Evolutionary conservation across 768 basidiomycete species (phyloP).

Genomic region (Wakefieldia striispora): DNA sequence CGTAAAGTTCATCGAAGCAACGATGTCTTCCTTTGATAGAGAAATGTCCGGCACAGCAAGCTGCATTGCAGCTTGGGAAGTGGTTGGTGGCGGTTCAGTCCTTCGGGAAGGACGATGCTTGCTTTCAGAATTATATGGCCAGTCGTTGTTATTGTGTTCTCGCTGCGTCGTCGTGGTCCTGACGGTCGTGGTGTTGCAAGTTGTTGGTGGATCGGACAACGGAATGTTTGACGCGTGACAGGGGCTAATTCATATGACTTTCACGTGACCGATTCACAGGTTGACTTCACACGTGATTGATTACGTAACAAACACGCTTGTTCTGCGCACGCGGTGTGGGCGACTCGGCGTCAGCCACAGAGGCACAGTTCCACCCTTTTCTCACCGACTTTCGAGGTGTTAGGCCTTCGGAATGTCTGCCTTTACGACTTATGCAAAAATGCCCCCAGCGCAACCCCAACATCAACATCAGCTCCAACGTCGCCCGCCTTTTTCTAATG

Average conservation of each 20-base stretch:
- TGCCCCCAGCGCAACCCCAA: constrained; percentile 32
- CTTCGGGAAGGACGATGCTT: no score
- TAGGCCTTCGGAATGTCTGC: constrained; percentile 45
- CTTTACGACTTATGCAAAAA: constrained; percentile 36
- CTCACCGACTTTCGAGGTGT: constrained; percentile 39
- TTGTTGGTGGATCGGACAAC: background rate
- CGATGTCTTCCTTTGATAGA: no score
- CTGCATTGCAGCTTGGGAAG: no score
- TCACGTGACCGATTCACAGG: constrained; percentile 22
- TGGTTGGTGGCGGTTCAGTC: no score
- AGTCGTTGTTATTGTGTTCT: no score
- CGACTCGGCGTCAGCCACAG: constrained; percentile 17
- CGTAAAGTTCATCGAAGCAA: no score
- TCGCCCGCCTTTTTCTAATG: constrained; percentile 44
- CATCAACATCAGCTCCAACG: constrained; percentile 27
- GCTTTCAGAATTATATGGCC: no score
- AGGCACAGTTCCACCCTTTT: background rate
- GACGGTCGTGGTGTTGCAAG: no score
- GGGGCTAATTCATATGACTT: constrained; percentile 17
- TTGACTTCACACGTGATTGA: constrained; percentile 29
- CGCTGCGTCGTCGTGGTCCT: no score
- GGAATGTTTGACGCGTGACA: constrained; percentile 5
- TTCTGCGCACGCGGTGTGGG: no score
- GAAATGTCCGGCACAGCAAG: no score
- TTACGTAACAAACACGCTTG: constrained; percentile 33